Conservation (phyloP, 148 eudicot species). For the Vaccinium vitisidaea region DNA sequence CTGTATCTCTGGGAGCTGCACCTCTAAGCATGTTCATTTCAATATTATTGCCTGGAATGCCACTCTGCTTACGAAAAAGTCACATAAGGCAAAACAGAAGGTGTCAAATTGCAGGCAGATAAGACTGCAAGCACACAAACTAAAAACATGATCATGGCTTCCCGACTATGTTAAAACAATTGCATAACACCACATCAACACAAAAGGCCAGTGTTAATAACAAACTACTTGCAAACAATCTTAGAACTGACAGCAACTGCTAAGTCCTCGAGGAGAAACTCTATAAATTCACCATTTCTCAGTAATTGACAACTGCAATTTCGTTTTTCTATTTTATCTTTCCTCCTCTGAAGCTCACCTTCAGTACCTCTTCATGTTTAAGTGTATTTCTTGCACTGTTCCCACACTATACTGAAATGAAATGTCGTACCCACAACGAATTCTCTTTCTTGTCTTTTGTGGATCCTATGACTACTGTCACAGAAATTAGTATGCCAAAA, state of each 20-base stretch:
- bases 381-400: slow-evolving; percentile 4
- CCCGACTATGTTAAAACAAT: background rate
- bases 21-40: slow-evolving; percentile 51
- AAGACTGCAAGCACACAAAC: background rate
- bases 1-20: slow-evolving; percentile 61
- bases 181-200: background rate
- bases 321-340: background rate
- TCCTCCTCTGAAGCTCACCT: background rate
- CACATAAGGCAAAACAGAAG: background rate
- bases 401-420: background rate
- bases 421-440: background rate
- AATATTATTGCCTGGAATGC: slow-evolving; percentile 33
- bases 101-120: background rate
- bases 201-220: background rate
- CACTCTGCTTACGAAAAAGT: slow-evolving; percentile 40
- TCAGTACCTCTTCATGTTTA: background rate
- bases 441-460: background rate
- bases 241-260: background rate
- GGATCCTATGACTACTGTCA: background rate
- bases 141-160: background rate
- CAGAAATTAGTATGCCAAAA: background rate
- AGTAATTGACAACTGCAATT: background rate
- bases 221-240: background rate
- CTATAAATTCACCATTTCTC: background rate
- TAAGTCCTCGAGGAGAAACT: background rate